Evolutionary conservation across 768 basidiomycete species (phyloP).

Genomic region (Tricholoma bakamatsutake): DNA sequence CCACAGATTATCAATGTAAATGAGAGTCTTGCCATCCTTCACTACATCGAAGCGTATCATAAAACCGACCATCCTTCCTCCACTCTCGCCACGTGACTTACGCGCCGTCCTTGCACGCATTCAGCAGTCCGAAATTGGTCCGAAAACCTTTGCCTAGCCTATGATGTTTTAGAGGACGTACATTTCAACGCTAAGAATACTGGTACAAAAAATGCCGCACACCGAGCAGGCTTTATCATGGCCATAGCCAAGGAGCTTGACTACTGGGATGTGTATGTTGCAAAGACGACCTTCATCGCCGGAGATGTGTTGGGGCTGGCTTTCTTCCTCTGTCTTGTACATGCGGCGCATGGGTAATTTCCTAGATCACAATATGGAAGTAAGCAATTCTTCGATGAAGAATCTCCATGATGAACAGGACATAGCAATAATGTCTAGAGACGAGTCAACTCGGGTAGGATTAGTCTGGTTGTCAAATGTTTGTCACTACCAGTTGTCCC

Average conservation of each 20-base stretch:
- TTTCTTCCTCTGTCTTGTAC: constrained; percentile 23
- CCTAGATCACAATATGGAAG: too few relatives aligned
- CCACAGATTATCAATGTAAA: constrained; percentile 14
- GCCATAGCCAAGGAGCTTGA: constrained; percentile 19
- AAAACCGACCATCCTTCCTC: constrained; percentile 14
- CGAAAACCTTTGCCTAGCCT: constrained; percentile 21
- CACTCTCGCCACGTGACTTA: constrained; percentile 10
- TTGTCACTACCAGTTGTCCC: constrained; percentile 9
- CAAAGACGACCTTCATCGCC: constrained; percentile 16
- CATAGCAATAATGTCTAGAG: too few relatives aligned
- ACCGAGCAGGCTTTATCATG: constrained; percentile 13
- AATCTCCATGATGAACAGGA: too few relatives aligned
- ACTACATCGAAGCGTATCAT: constrained; percentile 23
- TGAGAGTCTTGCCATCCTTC: constrained; percentile 25
- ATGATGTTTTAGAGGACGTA: constrained; percentile 22
- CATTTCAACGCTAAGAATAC: constrained; percentile 16
- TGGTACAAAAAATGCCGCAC: constrained; percentile 2
- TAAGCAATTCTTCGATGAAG: too few relatives aligned
- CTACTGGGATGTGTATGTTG: constrained; percentile 20
- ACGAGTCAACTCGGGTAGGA: too few relatives aligned
- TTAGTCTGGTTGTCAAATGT: too few relatives aligned
- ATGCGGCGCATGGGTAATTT: constrained; percentile 3
- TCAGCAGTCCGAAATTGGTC: constrained; percentile 25
- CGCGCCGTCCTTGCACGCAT: constrained; percentile 17
- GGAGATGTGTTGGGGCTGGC: constrained; percentile 20